phyloP scores from a whole-genome alignment of 2,329 filamentous ascomycete genomes.

The Coniochaeta sp. region DNA sequence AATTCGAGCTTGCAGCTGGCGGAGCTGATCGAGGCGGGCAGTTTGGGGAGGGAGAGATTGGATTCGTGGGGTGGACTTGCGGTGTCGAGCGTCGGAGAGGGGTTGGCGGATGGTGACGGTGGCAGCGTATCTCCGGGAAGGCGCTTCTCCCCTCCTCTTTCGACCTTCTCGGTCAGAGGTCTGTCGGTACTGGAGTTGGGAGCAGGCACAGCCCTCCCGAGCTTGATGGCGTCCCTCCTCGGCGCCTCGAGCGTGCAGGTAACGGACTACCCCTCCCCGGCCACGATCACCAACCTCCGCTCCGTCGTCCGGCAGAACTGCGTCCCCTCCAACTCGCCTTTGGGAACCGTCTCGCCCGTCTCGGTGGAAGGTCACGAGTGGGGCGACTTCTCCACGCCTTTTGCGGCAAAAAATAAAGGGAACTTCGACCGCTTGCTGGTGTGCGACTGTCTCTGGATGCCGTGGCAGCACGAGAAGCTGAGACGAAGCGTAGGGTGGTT shows the following conservation, averaged over 20 bases:
- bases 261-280: slow-evolving; percentile 60
- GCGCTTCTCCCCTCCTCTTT: slow-evolving; percentile 8
- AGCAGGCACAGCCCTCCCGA: slow-evolving; percentile 53
- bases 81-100: not conserved
- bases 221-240: slow-evolving; percentile 39
- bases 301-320: slow-evolving; percentile 51
- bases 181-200: slow-evolving; percentile 57
- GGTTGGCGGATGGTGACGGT: not conserved
- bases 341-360: slow-evolving; percentile 21
- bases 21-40: slow-evolving; percentile 46
- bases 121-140: too few species aligned
- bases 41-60: slow-evolving; percentile 20
- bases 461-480: slow-evolving; percentile 62
- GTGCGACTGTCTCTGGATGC: slow-evolving; percentile 72
- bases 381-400: slow-evolving; percentile 40
- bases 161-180: slow-evolving; percentile 39
- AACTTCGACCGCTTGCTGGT: slow-evolving; percentile 58
- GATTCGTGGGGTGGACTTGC: not conserved
- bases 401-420: slow-evolving; percentile 18
- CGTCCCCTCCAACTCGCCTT: slow-evolving; percentile 23
- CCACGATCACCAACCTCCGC: slow-evolving; percentile 51
- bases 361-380: slow-evolving; percentile 56
- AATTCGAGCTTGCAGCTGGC: slow-evolving; percentile 54
- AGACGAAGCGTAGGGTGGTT: slow-evolving; percentile 57
- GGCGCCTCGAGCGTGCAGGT: slow-evolving; percentile 46